phyloP scores from a whole-genome alignment of 257 asterid genomes.

The Linaria vulgaris region DNA sequence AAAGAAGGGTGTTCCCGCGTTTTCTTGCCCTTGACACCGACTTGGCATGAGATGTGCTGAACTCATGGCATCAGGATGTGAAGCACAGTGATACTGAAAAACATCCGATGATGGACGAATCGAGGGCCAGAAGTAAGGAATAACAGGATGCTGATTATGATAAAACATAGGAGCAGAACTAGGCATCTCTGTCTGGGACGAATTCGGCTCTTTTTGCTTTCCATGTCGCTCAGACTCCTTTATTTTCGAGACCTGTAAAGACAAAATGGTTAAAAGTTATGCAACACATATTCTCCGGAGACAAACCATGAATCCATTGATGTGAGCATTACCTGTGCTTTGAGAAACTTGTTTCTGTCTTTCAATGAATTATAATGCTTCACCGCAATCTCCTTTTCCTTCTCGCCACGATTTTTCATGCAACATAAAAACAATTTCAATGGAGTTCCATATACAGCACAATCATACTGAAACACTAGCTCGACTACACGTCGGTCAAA shows the following conservation, averaged over 20 bases:
- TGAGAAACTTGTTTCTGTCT: conserved; percentile 40
- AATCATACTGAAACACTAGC: no score
- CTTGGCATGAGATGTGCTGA: conserved; percentile 29
- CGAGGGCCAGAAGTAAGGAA: conserved; percentile 55
- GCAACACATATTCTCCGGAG: not conserved
- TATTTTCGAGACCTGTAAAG: conserved; percentile 43
- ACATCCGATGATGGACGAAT: conserved; percentile 35
- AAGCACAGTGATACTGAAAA: conserved; percentile 27
- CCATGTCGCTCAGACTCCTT: conserved; percentile 32
- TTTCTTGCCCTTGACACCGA: conserved; percentile 27
- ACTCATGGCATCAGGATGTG: conserved; percentile 22
- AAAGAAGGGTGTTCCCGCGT: conserved; percentile 40
- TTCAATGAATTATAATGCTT: conserved; percentile 41
- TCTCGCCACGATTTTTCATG: conserved; percentile 14
- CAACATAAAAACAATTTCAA: not conserved
- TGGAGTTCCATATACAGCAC: not conserved
- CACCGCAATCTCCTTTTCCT: conserved; percentile 62
- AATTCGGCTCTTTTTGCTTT: conserved; percentile 20
- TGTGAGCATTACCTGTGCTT: conserved; percentile 38
- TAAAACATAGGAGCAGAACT: conserved; percentile 27
- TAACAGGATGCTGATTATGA: conserved; percentile 36
- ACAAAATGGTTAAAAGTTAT: not conserved
- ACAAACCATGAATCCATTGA: not conserved
- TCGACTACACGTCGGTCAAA: no score
- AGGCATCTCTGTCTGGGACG: conserved; percentile 20